phyloP scores from a whole-genome alignment of 2,329 filamentous ascomycete species.

The Sporothrix luriei region DNA sequence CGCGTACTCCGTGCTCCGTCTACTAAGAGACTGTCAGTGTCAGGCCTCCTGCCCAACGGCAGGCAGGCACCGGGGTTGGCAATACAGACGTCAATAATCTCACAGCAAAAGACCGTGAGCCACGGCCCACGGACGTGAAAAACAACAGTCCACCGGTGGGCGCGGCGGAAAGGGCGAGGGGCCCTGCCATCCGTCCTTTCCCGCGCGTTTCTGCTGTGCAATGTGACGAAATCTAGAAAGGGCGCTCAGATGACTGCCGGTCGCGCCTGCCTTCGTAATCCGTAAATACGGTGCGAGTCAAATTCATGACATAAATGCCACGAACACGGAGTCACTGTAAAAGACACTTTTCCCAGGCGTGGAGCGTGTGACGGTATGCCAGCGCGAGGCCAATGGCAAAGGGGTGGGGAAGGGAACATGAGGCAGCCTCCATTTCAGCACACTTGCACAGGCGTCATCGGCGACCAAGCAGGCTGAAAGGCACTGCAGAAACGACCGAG shows the following conservation, averaged over 20 bases:
- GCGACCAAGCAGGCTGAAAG: conserved; percentile 5
- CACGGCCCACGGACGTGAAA: too few relatives aligned
- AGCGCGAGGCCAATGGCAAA: not conserved
- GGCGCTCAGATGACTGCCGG: not conserved
- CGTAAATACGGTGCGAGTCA: not conserved
- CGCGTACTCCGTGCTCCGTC: conserved; percentile 18
- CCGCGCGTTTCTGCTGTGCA: not conserved
- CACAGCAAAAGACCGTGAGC: not conserved
- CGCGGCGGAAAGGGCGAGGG: not conserved
- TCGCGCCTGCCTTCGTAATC: conserved; percentile 11
- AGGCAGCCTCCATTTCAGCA: conserved; percentile 16
- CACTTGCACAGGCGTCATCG: conserved; percentile 1
- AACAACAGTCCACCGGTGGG: not conserved
- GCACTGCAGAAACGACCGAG: not conserved
- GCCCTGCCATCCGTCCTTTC: not conserved
- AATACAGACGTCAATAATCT: not conserved
- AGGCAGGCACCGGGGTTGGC: not conserved
- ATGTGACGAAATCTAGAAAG: not conserved
- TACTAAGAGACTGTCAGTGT: not conserved
- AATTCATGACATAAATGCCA: not conserved
- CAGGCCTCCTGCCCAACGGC: not conserved
- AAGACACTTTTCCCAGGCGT: not conserved
- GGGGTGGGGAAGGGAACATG: not conserved
- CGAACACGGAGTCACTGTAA: not conserved
- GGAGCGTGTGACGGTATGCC: not conserved